A percentile compares a stretch with the other conserved stretches of the same genome.
phyloP scores from a whole-genome alignment of 2,329 filamentous ascomycete genomes.

The Monilinia fructicola region DNA sequence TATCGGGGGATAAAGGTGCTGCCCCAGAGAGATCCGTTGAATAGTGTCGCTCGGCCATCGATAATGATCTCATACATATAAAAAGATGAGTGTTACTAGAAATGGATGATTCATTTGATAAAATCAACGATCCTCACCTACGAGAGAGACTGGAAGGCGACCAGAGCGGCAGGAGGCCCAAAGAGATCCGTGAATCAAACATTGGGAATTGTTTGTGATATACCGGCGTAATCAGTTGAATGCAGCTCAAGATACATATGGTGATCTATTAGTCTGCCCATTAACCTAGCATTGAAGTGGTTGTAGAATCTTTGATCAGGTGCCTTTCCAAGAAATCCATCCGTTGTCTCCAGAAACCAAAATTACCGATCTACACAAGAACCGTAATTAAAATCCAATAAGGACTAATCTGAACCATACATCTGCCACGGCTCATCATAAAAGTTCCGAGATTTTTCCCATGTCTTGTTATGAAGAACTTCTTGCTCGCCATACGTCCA shows the following conservation, averaged over 20 bases:
- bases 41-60: background rate
- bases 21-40: background rate
- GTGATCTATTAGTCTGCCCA: background rate
- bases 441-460: background rate
- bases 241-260: background rate
- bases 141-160: background rate
- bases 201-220: background rate
- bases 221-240: background rate
- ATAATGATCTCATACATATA: background rate
- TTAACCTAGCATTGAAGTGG: background rate
- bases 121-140: background rate
- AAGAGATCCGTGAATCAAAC: background rate
- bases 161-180: background rate
- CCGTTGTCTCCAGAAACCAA: conserved; percentile 6
- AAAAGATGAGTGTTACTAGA: background rate
- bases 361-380: conserved; percentile 24
- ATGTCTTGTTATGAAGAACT: background rate
- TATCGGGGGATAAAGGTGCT: background rate
- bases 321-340: conserved; percentile 22
- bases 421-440: too few species aligned
- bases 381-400: conserved; percentile 21
- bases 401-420: background rate
- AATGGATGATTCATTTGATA: background rate
- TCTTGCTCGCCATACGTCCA: conserved; percentile 21
- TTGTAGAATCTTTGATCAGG: conserved; percentile 14